Base-by-base conservation (phyloP, 805 yeast species). In the Candida koratica region DNA sequence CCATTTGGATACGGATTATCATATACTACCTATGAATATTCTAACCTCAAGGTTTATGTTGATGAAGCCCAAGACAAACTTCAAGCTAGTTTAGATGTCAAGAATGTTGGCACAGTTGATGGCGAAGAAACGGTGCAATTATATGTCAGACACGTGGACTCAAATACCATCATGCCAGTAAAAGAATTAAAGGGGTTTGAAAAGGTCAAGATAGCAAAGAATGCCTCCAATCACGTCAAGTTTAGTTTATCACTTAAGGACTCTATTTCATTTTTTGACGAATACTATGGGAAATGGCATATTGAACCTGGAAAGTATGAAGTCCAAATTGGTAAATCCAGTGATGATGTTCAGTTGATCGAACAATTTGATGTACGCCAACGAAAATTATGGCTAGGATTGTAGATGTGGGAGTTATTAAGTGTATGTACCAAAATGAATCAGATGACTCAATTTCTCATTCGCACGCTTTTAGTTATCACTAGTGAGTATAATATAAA, bases 1-100 rank as follows among this genome's bases (percentile, higher is more conserved):
- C 79, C 83, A 29, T 79, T 79, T 54, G 84, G 84, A 9, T 66
- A 57, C 47, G 84, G 84, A 34, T 64, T 78, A 40, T 77, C 84
- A 3, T 79, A 77, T 58, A 69, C 83, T 11, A 45, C 61, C 0
- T 79, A 75, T 45, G 59, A 55, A 25, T 52, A 71, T 39, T 51
- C 58, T 5, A 55, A 69, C 37, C 56, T 73, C 52, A 41, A 44
- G 23, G 64, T 67, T 7, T 17, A 28, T 4, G 37, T 41, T 28
- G 42, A 44, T 27, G 48, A 44, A 35, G 51, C 44, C 16, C 56
- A 52, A 11, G 67, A 54, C 12, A 53, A 58, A 25, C 34, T 59
- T 13, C 53, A 45, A 4, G 69, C 62, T 4, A 41, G 62, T 9
- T 66, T 72, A 26, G 48, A 52, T n/a, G 71, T 77, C 15, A 55